Percentiles rank a stretch among this genome's conserved stretches.
phyloP scores from a whole-genome alignment of 306 rosid species.

The Leucaena leucocephala region DNA sequence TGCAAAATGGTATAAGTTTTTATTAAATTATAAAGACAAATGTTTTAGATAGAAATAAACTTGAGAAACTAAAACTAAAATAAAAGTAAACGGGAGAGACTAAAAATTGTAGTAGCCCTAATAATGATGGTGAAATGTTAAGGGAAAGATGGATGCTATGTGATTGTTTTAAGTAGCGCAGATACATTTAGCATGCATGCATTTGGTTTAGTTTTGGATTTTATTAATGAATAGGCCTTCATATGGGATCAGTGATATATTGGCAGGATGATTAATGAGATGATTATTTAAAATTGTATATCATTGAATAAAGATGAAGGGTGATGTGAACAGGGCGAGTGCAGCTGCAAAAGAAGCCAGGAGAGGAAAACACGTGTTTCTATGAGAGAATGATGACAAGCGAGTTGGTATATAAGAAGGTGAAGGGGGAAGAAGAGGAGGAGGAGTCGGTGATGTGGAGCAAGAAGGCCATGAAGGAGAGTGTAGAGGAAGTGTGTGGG shows the following conservation, averaged over 20 bases:
- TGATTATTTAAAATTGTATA: neutral
- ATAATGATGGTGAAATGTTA: neutral
- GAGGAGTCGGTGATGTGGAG: constrained; percentile 44
- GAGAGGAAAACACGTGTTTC: constrained; percentile 50
- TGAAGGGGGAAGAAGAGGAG: neutral
- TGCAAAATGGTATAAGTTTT: too few relatives aligned
- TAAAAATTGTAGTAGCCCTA: too few relatives aligned
- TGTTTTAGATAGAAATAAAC: too few relatives aligned
- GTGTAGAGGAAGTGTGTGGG: constrained; percentile 66
- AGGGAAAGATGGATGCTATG: neutral
- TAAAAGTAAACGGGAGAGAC: too few relatives aligned
- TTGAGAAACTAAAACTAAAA: too few relatives aligned
- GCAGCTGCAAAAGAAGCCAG: constrained; percentile 50
- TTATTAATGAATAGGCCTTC: neutral
- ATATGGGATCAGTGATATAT: neutral
- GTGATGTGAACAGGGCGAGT: constrained; percentile 29
- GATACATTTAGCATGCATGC: neutral
- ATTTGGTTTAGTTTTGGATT: neutral
- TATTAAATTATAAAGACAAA: too few relatives aligned
- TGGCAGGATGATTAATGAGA: neutral
- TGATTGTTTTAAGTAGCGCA: neutral
- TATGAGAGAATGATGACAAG: constrained; percentile 39
- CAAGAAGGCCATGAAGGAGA: constrained; percentile 56
- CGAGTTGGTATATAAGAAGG: constrained; percentile 39
- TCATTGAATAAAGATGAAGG: neutral